phyloP scores from a whole-genome alignment of 345 rosid genomes.

The Theobroma cacao region DNA sequence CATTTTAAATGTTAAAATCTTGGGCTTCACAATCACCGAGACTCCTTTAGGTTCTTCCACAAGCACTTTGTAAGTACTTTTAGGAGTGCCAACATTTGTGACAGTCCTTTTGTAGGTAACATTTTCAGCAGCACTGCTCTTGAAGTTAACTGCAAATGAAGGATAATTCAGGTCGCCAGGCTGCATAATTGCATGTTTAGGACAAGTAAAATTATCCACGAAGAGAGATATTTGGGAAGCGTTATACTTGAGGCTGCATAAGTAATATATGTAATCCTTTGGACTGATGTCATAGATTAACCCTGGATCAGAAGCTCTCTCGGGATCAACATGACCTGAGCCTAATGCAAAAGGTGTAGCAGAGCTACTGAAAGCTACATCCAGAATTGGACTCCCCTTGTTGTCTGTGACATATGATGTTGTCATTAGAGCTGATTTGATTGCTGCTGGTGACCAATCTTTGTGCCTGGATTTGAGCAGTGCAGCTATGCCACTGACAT shows the following conservation, averaged over 20 bases:
- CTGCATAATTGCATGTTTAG: background rate
- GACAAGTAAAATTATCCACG: constrained; percentile 24
- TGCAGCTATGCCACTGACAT: constrained; percentile 27
- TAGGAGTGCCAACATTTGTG: constrained; percentile 42
- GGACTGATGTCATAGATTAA: constrained; percentile 2
- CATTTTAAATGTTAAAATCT: constrained; percentile 29
- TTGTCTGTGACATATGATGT: constrained; percentile 11
- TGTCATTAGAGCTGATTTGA: constrained; percentile 38
- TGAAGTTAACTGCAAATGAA: constrained; percentile 48
- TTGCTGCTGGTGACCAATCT: constrained; percentile 28
- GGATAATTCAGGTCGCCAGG: constrained; percentile 57
- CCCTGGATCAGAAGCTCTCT: constrained; percentile 12
- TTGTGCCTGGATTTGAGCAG: constrained; percentile 25
- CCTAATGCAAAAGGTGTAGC: constrained; percentile 2
- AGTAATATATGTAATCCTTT: background rate
- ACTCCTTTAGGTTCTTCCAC: constrained; percentile 44
- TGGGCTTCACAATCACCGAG: constrained; percentile 34
- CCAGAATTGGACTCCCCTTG: background rate
- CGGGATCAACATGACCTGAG: constrained; percentile 16
- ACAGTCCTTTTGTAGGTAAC: constrained; percentile 33
- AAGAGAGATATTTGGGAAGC: background rate
- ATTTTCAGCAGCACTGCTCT: background rate
- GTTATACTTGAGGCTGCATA: background rate
- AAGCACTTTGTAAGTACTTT: constrained; percentile 28
- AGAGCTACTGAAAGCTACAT: background rate